These are phyloP conservation scores for Rhazya stricta DNA, from an alignment of 257 asterid species.

Conservation along the genomic window DNA sequence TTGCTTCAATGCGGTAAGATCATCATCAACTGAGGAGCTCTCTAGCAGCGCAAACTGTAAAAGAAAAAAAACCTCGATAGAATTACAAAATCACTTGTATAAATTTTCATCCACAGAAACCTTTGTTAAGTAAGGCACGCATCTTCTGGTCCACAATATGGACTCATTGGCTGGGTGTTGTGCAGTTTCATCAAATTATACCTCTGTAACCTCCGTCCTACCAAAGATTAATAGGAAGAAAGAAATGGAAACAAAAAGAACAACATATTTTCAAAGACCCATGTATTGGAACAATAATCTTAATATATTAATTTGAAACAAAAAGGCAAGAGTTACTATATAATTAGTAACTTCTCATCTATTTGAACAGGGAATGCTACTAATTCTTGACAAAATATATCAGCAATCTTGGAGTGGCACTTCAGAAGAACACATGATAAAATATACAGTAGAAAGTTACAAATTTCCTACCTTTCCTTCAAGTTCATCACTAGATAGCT, in stretches of 20 bases:
- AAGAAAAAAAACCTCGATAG: slow-evolving; percentile 9
- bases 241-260: neutral
- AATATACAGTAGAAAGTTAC: neutral
- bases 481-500: slow-evolving; percentile 79
- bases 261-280: neutral
- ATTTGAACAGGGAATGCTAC: neutral
- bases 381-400: neutral
- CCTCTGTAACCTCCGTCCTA: neutral
- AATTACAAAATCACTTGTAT: neutral
- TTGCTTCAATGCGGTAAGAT: slow-evolving; percentile 68
- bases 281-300: neutral
- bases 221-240: neutral
- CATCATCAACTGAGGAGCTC: slow-evolving; percentile 90
- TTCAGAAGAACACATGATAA: slow-evolving; percentile 1
- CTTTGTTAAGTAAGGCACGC: neutral
- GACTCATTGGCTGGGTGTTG: neutral
- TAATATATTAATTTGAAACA: too few relatives aligned
- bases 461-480: slow-evolving; percentile 72
- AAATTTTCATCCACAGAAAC: neutral
- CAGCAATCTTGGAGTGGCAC: neutral
- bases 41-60: slow-evolving; percentile 86
- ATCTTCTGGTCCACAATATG: neutral
- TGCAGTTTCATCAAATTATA: too few relatives aligned
- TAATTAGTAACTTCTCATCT: neutral
- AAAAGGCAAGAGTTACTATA: neutral